Percentiles rank a stretch among this genome's conserved stretches.
Evolutionary conservation across 2,329 filamentous ascomycete species (phyloP).

Genomic region (Chalara sp.): DNA sequence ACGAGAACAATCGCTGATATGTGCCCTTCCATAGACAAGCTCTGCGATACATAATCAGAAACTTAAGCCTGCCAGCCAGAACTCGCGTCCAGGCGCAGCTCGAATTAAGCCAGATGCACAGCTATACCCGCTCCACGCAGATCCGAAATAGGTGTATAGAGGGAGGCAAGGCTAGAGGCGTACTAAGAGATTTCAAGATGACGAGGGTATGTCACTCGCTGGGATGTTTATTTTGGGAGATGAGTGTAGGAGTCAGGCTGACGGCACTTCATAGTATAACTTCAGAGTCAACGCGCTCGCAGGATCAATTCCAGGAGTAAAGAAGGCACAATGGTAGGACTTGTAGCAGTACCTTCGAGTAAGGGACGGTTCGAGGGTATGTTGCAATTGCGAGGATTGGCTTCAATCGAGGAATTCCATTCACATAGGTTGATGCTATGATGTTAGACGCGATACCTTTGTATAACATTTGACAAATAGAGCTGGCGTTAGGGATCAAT

Average conservation of each 20-base stretch:
- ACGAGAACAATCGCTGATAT: neutral
- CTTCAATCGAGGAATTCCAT: too few relatives aligned
- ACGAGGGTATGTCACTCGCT: slow-evolving; percentile 60
- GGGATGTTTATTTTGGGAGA: neutral
- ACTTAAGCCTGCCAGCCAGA: slow-evolving; percentile 75
- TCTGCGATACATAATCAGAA: slow-evolving; percentile 86
- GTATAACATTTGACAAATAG: too few relatives aligned
- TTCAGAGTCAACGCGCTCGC: slow-evolving; percentile 85
- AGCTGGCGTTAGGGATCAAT: too few relatives aligned
- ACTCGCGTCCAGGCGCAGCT: slow-evolving; percentile 88
- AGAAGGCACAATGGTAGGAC: slow-evolving; percentile 88
- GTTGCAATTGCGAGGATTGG: too few relatives aligned
- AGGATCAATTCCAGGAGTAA: slow-evolving; percentile 83
- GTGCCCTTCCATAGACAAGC: slow-evolving; percentile 61
- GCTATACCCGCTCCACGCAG: slow-evolving; percentile 88
- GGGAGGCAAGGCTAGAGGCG: slow-evolving; percentile 82
- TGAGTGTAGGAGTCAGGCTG: neutral
- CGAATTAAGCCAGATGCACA: slow-evolving; percentile 90
- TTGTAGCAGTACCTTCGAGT: too few relatives aligned
- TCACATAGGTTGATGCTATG: too few relatives aligned
- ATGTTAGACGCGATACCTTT: too few relatives aligned
- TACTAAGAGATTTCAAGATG: slow-evolving; percentile 91
- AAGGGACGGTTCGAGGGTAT: too few relatives aligned
- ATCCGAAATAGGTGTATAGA: slow-evolving; percentile 90
- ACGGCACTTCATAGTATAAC: slow-evolving; percentile 58